A percentile compares a stretch with the other conserved stretches of the same genome.
Conservation (phyloP, 805 yeast genomes). For the Wickerhamomyces sydowiorum region DNA sequence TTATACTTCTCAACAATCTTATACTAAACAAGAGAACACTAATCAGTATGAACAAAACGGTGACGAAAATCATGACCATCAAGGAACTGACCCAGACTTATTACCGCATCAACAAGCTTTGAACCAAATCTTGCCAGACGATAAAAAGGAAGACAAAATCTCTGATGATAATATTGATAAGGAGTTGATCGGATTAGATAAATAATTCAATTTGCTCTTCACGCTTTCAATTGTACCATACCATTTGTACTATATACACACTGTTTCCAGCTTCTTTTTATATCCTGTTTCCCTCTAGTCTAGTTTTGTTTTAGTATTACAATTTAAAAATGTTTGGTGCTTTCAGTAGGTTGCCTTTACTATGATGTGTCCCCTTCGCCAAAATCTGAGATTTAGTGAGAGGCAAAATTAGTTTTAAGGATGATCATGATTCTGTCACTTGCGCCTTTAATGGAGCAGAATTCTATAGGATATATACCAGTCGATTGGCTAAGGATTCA, state of each 20-base stretch:
- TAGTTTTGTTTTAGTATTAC: no score
- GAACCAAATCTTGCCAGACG: neutral
- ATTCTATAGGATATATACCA: no score
- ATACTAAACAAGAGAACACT: neutral
- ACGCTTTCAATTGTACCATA: no score
- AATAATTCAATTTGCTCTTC: no score
- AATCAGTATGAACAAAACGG: no score
- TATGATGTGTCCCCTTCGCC: neutral
- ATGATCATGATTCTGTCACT: neutral
- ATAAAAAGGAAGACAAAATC: constrained; percentile 1
- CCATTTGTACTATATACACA: no score
- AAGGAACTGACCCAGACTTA: neutral
- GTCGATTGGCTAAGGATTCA: no score
- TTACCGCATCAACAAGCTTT: neutral
- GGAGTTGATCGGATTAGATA: constrained; percentile 16
- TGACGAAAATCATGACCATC: neutral
- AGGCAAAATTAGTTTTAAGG: neutral
- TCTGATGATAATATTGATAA: constrained; percentile 19
- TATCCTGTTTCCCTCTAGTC: no score
- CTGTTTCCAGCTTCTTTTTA: neutral
- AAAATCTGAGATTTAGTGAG: no score
- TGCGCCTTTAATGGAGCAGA: neutral
- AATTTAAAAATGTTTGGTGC: no score
- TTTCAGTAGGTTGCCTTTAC: neutral
- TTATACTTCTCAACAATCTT: no score